Evolutionary conservation across 805 yeast species (phyloP).

Genomic region (Nakazawaea pomicola): DNA sequence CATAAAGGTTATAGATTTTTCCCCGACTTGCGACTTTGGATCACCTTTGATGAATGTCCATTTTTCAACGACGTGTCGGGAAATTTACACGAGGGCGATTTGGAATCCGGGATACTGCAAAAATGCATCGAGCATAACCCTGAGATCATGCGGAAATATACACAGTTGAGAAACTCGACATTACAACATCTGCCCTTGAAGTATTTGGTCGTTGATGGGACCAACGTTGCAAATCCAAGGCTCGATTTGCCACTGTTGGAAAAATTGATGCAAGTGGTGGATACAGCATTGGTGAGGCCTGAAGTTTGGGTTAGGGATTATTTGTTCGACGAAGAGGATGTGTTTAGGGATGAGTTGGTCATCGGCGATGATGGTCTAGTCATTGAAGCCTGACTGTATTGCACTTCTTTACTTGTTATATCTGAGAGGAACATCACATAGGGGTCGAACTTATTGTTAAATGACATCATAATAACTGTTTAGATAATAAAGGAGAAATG

Average conservation of each 20-base stretch:
- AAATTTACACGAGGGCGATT: background rate
- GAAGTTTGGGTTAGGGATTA: slow-evolving; percentile 5
- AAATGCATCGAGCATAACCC: slow-evolving; percentile 2
- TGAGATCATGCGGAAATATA: background rate
- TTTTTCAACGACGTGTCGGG: slow-evolving; percentile 1
- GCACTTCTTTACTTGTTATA: too few species aligned
- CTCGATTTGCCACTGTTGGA: background rate
- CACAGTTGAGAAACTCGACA: background rate
- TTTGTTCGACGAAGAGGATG: slow-evolving; percentile 1
- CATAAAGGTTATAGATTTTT: slow-evolving; percentile 21
- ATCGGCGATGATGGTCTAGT: too few species aligned
- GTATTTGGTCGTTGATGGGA: slow-evolving; percentile 2
- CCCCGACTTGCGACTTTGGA: slow-evolving; percentile 19
- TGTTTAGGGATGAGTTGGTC: background rate
- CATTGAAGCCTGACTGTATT: too few species aligned
- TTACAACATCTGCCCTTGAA: background rate
- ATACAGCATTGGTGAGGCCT: slow-evolving; percentile 1
- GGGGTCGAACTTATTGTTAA: too few species aligned
- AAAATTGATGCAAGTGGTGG: background rate
- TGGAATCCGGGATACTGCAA: slow-evolving; percentile 3
- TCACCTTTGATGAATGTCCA: slow-evolving; percentile 18
- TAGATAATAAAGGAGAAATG: too few species aligned
- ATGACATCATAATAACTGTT: too few species aligned
- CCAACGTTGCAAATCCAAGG: background rate
- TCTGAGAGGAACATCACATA: too few species aligned